These are phyloP conservation scores for Pyronema omphalodes DNA, from an alignment of 495 filamentous ascomycete species.

Conservation along the genomic window DNA sequence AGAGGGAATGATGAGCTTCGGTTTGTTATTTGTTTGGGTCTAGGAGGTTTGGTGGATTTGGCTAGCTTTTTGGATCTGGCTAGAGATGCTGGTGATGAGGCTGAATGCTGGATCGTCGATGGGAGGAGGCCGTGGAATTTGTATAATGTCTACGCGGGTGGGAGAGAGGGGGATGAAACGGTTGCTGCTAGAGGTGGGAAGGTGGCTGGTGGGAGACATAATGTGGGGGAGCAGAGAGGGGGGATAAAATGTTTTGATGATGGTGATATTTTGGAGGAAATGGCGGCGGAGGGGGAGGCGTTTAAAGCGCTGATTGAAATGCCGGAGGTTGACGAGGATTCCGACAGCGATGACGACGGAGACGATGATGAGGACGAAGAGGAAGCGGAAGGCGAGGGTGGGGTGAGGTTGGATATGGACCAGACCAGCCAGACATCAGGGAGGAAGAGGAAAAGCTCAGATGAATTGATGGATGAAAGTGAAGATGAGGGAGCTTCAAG, in stretches of 20 bases:
- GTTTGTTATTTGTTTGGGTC: slow-evolving; percentile 76
- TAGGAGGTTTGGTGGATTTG: slow-evolving; percentile 78
- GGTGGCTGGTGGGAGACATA: slow-evolving; percentile 37
- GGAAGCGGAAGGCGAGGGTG: slow-evolving; percentile 25
- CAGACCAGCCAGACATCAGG: slow-evolving; percentile 7
- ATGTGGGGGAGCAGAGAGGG: slow-evolving; percentile 18
- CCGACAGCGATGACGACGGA: slow-evolving; percentile 36
- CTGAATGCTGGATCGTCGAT: slow-evolving; percentile 86
- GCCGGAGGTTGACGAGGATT: slow-evolving; percentile 69
- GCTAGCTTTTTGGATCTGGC: slow-evolving; percentile 51
- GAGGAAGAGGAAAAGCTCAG: slow-evolving; percentile 45
- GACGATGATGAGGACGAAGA: slow-evolving; percentile 26
- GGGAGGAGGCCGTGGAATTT: slow-evolving; percentile 87
- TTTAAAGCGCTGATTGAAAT: slow-evolving; percentile 69
- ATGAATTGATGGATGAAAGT: slow-evolving; percentile 28
- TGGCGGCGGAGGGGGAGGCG: slow-evolving; percentile 53
- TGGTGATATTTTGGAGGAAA: slow-evolving; percentile 85
- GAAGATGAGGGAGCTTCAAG: slow-evolving; percentile 43
- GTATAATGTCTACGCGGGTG: slow-evolving; percentile 72
- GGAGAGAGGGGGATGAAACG: slow-evolving; percentile 33
- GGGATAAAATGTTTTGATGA: slow-evolving; percentile 52
- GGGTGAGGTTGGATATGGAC: slow-evolving; percentile 33
- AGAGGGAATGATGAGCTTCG: slow-evolving; percentile 20
- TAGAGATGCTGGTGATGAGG: slow-evolving; percentile 36
- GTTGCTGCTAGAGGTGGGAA: slow-evolving; percentile 33